Percentiles rank a stretch among this genome's conserved stretches.
Conservation (phyloP, 108 stramenopile genomes). For the Aurantiochytrium sp. region DNA sequence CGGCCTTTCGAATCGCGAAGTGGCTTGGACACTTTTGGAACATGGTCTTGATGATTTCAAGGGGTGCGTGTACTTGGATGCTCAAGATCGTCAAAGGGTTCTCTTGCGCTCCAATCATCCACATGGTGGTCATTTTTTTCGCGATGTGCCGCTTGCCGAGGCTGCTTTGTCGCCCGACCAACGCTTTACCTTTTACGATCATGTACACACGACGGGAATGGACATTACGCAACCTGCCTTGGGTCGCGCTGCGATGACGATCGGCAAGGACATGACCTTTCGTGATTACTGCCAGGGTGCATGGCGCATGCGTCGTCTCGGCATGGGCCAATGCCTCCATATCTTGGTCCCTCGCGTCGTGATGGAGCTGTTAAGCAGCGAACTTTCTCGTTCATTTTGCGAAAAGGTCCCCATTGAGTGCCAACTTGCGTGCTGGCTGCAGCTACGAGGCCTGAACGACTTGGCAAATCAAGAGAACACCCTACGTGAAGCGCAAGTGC, state of each 20-base stretch:
- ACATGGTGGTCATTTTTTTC: slow-evolving; percentile 19
- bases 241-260: neutral
- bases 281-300: slow-evolving; percentile 22
- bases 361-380: neutral
- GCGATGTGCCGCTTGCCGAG: slow-evolving; percentile 33
- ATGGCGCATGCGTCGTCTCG: slow-evolving; percentile 25
- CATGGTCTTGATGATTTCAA: slow-evolving; percentile 35
- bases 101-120: neutral
- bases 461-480: neutral
- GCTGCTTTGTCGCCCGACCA: neutral
- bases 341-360: neutral
- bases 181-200: slow-evolving; percentile 56
- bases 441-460: neutral
- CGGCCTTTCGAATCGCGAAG: slow-evolving; percentile 26
- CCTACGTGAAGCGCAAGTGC: neutral
- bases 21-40: slow-evolving; percentile 25
- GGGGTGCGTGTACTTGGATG: slow-evolving; percentile 48
- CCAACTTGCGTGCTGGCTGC: neutral
- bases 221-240: slow-evolving; percentile 16
- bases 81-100: slow-evolving; percentile 22
- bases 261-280: slow-evolving; percentile 27
- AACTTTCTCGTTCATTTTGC: neutral
- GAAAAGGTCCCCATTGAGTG: neutral
- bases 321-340: neutral
- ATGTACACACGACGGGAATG: slow-evolving; percentile 53